phyloP scores from a whole-genome alignment of 2,329 filamentous ascomycete genomes.

The Cladosporium sp. region DNA sequence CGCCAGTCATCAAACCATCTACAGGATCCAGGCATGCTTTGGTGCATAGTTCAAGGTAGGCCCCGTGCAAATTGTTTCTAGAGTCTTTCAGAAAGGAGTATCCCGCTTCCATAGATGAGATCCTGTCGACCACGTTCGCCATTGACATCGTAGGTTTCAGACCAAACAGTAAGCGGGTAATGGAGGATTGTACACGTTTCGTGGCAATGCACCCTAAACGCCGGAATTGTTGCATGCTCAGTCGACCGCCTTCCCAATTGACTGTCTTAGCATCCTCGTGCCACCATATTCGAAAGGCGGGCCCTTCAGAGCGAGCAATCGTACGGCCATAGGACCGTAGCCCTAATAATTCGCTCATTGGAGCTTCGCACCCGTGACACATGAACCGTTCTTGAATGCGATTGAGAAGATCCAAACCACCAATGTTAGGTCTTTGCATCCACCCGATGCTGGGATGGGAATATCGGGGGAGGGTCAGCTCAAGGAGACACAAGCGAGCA shows the following conservation, averaged over 20 bases:
- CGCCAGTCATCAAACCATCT: too few species aligned
- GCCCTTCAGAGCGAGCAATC: slow-evolving; percentile 6
- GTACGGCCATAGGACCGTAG: slow-evolving; percentile 7
- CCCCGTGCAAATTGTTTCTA: slow-evolving; percentile 1
- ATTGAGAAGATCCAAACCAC: background rate
- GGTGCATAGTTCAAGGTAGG: background rate
- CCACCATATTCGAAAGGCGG: slow-evolving; percentile 4
- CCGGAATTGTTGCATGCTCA: slow-evolving; percentile 10
- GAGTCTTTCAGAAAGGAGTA: slow-evolving; percentile 12
- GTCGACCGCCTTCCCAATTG: slow-evolving; percentile 1
- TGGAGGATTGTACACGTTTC: background rate
- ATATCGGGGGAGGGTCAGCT: background rate
- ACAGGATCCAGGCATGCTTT: background rate
- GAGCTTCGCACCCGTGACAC: slow-evolving; percentile 6
- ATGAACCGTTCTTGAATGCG: slow-evolving; percentile 4
- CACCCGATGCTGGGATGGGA: background rate
- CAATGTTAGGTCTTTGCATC: background rate
- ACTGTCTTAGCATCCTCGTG: slow-evolving; percentile 3
- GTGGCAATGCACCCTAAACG: background rate
- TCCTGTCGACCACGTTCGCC: background rate
- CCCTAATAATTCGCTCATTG: slow-evolving; percentile 7
- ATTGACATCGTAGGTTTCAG: background rate
- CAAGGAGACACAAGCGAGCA: background rate
- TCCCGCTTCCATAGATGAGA: slow-evolving; percentile 1
- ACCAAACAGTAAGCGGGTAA: slow-evolving; percentile 10